Evolutionary conservation across 1,139 yeast species (phyloP), one percentile per base, ranked within the genome.

Genomic region (Suhomyces bokatorum): DNA sequence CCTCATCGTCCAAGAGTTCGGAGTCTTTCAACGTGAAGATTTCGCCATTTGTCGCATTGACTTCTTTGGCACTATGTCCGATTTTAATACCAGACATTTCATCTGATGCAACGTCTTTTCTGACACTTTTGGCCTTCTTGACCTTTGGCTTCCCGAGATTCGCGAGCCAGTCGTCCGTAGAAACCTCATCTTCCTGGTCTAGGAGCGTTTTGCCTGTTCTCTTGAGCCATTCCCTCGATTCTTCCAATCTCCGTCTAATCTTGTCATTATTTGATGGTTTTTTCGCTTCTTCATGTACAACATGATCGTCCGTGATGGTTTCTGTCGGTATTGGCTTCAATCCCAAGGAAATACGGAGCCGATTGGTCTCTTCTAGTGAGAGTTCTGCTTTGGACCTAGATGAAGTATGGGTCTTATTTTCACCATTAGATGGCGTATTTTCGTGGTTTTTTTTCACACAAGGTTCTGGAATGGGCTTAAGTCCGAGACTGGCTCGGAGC

Each of bases 11-110:
- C 22, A 79, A 54, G 2, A 87, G 64, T 6, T 70, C 69, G 1
- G 69, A 60, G 49, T 89, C 97, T 45, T 83, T 78, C 37, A 88
- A 66, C 0, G 93, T 87, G 43, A 89, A 66, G 2, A 87, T 70
- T 0, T 80, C 78, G 16, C 78, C 80, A n/a, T 69, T 69, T n/a
- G 73, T 47, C 6, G 55, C 60, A 2, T 59, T 58, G n/a, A 81
- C 56, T 17, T 77, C 81, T 6, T 59, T 56, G 5, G 67, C 43
- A 34, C 62, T 65, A 29, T 48, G 87, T 0, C 72, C 75, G 9
- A 83, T 75, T 35, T 64, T 69, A 4, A 78, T 46, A 1, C 78
- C 78, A 5, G 59, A 56, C 15, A 69, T 49, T 40, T 66, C 69
- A 13, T 55, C 56, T 0, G 60, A 47, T 3, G 58, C 48, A 22